Evolutionary conservation across 2,329 filamentous ascomycete genomes (phyloP).

Genomic region (Westerdykella sp.): DNA sequence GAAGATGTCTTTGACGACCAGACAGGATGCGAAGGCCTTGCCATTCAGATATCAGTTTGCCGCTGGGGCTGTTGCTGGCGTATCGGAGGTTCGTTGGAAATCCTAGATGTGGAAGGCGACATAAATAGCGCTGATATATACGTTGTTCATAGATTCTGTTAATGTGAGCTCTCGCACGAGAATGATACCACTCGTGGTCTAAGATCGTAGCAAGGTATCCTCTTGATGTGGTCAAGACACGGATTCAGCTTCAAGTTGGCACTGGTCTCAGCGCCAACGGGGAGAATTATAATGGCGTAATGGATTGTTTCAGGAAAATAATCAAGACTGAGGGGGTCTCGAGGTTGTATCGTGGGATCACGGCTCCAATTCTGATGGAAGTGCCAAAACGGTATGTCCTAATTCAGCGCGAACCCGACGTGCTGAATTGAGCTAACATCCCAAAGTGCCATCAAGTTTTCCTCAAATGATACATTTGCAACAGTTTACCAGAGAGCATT

Average conservation of each 20-base stretch:
- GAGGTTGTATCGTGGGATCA: slow-evolving; percentile 25
- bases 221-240: slow-evolving; percentile 28
- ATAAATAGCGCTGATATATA: background rate
- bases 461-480: slow-evolving; percentile 25
- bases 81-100: slow-evolving; percentile 13
- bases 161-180: slow-evolving; percentile 14
- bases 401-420: no score
- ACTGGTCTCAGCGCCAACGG: slow-evolving; percentile 13
- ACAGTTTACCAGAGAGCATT: slow-evolving; percentile 22
- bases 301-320: slow-evolving; percentile 28
- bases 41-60: slow-evolving; percentile 30
- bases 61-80: slow-evolving; percentile 19
- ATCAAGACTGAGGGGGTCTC: slow-evolving; percentile 18
- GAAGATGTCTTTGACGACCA: background rate
- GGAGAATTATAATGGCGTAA: slow-evolving; percentile 17
- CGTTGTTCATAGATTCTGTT: slow-evolving; percentile 18
- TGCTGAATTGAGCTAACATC: background rate
- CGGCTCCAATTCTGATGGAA: slow-evolving; percentile 29
- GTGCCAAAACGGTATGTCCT: slow-evolving; percentile 20
- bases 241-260: slow-evolving; percentile 28
- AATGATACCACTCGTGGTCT: slow-evolving; percentile 1
- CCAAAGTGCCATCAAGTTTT: slow-evolving; percentile 27
- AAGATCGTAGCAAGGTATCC: slow-evolving; percentile 28
- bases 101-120: no score
- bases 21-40: slow-evolving; percentile 8